A percentile compares a stretch with the other conserved stretches of the same genome.
Conservation (phyloP, 106 monocot species). For the Alisma plantagoaquatica region DNA sequence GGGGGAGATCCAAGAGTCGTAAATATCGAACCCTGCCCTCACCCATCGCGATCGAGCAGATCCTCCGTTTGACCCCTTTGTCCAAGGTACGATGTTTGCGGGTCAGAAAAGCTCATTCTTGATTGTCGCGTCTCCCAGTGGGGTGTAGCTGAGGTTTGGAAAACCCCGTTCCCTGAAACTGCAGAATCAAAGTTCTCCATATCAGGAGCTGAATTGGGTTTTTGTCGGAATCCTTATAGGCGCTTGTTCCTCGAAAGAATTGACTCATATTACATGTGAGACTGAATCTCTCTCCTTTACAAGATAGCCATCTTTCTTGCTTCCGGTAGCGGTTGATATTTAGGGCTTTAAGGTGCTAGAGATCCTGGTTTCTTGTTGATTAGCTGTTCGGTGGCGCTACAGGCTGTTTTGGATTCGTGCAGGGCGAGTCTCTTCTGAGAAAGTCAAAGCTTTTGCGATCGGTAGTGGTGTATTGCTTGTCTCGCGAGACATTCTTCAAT, state of each 20-base stretch:
- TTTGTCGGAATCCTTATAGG: background rate
- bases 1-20: no score
- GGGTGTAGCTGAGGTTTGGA: no score
- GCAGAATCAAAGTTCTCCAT: no score
- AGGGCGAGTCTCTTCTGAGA: background rate
- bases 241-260: background rate
- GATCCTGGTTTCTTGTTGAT: background rate
- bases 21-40: no score
- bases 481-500: background rate
- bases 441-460: background rate
- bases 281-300: background rate
- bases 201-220: background rate
- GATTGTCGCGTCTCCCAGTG: no score
- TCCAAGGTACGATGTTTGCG: no score
- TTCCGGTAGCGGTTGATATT: background rate
- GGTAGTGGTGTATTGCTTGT: background rate
- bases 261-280: background rate
- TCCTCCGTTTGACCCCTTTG: no score
- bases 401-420: background rate
- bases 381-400: background rate
- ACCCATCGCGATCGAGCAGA: no score
- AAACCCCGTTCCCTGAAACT: no score
- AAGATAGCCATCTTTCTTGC: background rate
- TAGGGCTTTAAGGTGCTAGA: background rate
- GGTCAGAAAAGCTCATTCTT: no score